phyloP scores from a whole-genome alignment of 2,329 filamentous ascomycete genomes.

The Cadophora sp. region DNA sequence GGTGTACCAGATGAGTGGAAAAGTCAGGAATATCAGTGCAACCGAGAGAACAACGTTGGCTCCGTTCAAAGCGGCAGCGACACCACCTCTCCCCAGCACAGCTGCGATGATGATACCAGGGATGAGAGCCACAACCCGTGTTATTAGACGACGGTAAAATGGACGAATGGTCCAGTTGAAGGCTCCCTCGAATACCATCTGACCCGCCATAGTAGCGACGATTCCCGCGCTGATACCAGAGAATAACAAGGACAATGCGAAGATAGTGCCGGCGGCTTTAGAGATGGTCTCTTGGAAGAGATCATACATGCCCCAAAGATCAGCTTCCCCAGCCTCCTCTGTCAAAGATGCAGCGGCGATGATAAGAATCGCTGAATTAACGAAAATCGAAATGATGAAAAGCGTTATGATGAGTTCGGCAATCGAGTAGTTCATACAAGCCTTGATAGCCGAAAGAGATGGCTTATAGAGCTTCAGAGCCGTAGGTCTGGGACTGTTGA shows the following conservation, averaged over 20 bases:
- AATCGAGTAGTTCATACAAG: conserved; percentile 75
- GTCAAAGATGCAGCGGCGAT: conserved; percentile 80
- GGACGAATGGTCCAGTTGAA: conserved; percentile 75
- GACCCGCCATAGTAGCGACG: conserved; percentile 85
- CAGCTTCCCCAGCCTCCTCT: conserved; percentile 67
- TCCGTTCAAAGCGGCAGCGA: conserved; percentile 74
- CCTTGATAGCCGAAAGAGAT: conserved; percentile 71
- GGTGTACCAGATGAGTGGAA: conserved; percentile 84
- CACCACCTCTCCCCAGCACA: conserved; percentile 71
- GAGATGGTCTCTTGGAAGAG: conserved; percentile 71
- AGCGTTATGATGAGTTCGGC: conserved; percentile 73
- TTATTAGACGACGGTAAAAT: conserved; percentile 79
- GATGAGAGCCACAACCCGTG: conserved; percentile 77
- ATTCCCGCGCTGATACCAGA: conserved; percentile 83
- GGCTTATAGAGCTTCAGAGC: conserved; percentile 68
- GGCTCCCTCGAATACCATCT: conserved; percentile 86
- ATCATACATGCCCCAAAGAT: conserved; percentile 82
- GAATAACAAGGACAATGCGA: conserved; percentile 78
- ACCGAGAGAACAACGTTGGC: conserved; percentile 79
- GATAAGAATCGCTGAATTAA: conserved; percentile 83
- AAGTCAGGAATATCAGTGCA: conserved; percentile 80
- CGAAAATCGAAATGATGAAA: conserved; percentile 81
- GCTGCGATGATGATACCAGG: conserved; percentile 83
- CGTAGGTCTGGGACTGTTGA: conserved; percentile 36
- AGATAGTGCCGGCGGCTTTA: conserved; percentile 77